These are phyloP conservation scores for Fusarium nygamai DNA, from an alignment of 2,329 filamentous ascomycete genomes.

Conservation along the genomic window DNA sequence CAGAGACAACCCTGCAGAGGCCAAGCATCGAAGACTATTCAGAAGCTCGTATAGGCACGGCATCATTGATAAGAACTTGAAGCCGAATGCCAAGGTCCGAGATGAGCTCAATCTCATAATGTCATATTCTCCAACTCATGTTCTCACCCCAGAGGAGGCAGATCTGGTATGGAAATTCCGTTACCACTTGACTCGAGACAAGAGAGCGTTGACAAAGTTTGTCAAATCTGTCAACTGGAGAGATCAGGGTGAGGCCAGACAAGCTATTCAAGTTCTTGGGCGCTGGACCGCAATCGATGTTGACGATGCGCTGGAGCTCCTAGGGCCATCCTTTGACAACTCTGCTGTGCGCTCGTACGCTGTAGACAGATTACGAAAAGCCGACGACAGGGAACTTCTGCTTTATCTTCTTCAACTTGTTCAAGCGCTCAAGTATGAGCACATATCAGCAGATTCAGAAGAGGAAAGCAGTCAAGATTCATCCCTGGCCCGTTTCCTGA, in stretches of 20 bases:
- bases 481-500: constrained; percentile 88
- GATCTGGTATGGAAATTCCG: constrained; percentile 98
- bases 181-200: constrained; percentile 92
- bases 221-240: constrained; percentile 98
- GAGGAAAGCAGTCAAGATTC: constrained; percentile 76
- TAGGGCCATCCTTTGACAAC: constrained; percentile 93
- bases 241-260: constrained; percentile 83
- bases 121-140: constrained; percentile 90
- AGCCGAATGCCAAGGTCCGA: constrained; percentile 93
- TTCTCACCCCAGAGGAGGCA: constrained; percentile 88
- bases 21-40: constrained; percentile 91
- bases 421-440: constrained; percentile 94
- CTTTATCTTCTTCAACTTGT: constrained; percentile 94
- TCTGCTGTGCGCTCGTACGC: constrained; percentile 89
- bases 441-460: constrained; percentile 67
- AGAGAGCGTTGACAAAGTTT: constrained; percentile 92
- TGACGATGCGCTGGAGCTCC: constrained; percentile 92
- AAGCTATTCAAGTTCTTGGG: constrained; percentile 87
- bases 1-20: constrained; percentile 91
- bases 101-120: constrained; percentile 94
- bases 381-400: constrained; percentile 90
- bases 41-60: constrained; percentile 90
- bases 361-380: constrained; percentile 88
- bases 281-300: constrained; percentile 98
- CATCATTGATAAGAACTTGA: constrained; percentile 93